phyloP scores from a whole-genome alignment of 495 filamentous ascomycete genomes.

The Xylaria palmicola region DNA sequence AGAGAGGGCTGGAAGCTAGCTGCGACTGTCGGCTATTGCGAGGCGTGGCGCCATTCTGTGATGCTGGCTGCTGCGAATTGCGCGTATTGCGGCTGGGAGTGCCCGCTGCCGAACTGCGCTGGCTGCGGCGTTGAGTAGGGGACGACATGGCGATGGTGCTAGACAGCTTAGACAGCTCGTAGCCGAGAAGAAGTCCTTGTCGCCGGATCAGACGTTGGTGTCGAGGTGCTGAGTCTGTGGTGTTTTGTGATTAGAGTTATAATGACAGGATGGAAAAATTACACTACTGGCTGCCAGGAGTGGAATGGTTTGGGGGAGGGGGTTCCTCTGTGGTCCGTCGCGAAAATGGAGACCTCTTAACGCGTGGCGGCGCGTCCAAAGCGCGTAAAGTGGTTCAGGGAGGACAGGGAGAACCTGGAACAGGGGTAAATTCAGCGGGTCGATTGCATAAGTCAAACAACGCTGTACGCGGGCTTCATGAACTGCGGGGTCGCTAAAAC shows the following conservation, averaged over 20 bases:
- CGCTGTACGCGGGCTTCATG: not conserved
- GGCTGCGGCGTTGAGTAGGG: constrained; percentile 51
- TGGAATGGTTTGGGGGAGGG: not conserved
- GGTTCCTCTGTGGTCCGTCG: not conserved
- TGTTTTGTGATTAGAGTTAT: not conserved
- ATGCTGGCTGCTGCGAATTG: constrained; percentile 48
- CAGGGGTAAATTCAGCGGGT: not conserved
- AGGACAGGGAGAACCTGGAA: not conserved
- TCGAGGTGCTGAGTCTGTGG: not conserved
- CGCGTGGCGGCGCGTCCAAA: constrained; percentile 9
- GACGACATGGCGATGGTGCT: constrained; percentile 55
- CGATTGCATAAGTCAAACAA: not conserved
- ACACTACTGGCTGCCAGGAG: not conserved
- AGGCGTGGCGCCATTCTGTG: constrained; percentile 43
- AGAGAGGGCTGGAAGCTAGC: constrained; percentile 75
- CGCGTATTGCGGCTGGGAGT: constrained; percentile 56
- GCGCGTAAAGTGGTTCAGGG: constrained; percentile 21
- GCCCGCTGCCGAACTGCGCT: constrained; percentile 53
- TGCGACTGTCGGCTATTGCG: constrained; percentile 43
- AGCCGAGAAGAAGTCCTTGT: not conserved
- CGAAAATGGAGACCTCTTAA: constrained; percentile 12
- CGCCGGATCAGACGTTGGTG: not conserved
- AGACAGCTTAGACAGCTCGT: not conserved
- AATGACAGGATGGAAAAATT: not conserved
- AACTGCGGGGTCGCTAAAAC: not conserved